Evolutionary conservation across 768 basidiomycete species (phyloP).

Genomic region (Dacryopinax spathularia): DNA sequence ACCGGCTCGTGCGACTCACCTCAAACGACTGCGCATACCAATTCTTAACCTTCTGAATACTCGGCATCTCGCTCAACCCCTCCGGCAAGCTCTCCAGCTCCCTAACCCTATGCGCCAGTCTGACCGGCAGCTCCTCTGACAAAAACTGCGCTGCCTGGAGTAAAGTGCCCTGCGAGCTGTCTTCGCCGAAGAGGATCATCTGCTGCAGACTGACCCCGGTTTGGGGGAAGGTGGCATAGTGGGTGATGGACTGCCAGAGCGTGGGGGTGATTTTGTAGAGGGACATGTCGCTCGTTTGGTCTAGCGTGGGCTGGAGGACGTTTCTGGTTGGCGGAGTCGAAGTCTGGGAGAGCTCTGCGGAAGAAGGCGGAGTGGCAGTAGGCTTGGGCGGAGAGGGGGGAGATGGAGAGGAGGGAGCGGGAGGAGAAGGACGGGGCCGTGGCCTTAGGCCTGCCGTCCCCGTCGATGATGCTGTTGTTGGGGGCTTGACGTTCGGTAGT

Average conservation of each 20-base stretch:
- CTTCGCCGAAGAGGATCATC: conserved; percentile 95
- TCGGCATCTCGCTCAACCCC: conserved; percentile 77
- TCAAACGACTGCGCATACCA: conserved; percentile 99
- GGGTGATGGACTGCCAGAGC: conserved; percentile 82
- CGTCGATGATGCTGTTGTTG: background rate
- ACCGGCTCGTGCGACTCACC: conserved; percentile 33
- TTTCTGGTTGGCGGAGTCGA: background rate
- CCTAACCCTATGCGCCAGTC: conserved; percentile 88
- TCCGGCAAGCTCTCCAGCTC: conserved; percentile 91
- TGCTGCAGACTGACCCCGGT: conserved; percentile 93
- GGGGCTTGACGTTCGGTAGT: no score
- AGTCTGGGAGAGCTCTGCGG: no score
- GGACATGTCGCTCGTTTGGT: no score
- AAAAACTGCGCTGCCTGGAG: conserved; percentile 86
- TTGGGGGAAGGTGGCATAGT: conserved; percentile 84
- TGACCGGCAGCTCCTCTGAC: conserved; percentile 84
- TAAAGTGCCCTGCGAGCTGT: conserved; percentile 86
- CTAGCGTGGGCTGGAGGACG: no score
- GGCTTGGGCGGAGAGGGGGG: background rate
- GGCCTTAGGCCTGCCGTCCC: background rate
- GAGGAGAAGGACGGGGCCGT: background rate
- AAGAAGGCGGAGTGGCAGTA: background rate
- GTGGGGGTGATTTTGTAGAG: conserved; percentile 57
- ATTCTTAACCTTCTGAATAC: conserved; percentile 86
- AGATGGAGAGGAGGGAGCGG: background rate